Evolutionary conservation across 1,139 yeast species (phyloP), one percentile per base, ranked within the genome.

Genomic region (Yamadazyma membranifaciens): DNA sequence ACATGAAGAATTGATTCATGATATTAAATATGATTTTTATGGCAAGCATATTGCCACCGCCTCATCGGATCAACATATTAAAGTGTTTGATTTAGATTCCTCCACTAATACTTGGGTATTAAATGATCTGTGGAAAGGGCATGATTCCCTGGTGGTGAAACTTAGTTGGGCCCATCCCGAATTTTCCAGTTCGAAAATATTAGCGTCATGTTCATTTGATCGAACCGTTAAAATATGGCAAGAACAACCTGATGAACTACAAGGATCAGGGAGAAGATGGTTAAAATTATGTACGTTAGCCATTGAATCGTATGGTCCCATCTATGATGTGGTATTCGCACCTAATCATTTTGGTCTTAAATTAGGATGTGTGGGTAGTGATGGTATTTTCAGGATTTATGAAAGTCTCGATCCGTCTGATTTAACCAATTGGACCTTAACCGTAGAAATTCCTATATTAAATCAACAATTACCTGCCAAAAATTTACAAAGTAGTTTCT

Each of bases 81-180:
- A 87, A 55, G 91, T 91, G 30, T 91, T 88, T 60, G 92, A 85
- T 56, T 65, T 83, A 37, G 87, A 81, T 51, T 61, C 78, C 11
- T 48, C 67, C 22, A 63, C 78, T 6, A 66, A 69, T 25, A 75
- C 80, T 25, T 91, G 97, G 97, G 78, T 78, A 12, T 63, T 85
- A 41, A 81, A 83, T 51, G 96, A 89, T 61, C 82, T 86, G 48
- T 91, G 96, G 95, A 86, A 86, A 52, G 98, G 98, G 1, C 98
- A 92, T 58, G 96, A 92, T 53, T 83, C 95, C 6, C 81, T 91
- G 48, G 78, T 92, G 25, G 85, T 87, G 34, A 80, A 84, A 50
- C 71, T 92, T 5, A 80, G 82, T 40, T 92, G 97, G 95, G 97
- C 98, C 0, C 85, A 87, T 42, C 98, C 98, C 1, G 95, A 89